Conservation (phyloP, 1,139 yeast species). For the Geotrichum reessii region DNA sequence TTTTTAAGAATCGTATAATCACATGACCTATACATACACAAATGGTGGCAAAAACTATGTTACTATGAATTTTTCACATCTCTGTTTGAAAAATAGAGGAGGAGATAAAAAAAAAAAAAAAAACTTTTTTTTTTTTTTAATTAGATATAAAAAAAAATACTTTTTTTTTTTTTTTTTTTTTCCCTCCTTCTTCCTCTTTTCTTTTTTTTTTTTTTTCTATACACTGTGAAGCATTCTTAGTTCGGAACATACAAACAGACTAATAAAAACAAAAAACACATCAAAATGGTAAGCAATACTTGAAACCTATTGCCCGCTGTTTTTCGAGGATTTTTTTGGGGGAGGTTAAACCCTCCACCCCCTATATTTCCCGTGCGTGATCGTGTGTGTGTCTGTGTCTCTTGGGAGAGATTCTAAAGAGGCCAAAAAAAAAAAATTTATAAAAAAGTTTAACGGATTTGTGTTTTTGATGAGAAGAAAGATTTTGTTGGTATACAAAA, state of each 20-base stretch:
- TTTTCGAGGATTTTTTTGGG: slow-evolving; percentile 12
- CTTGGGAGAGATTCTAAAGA: slow-evolving; percentile 3
- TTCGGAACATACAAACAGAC: slow-evolving; percentile 11
- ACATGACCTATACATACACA: background rate
- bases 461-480: background rate
- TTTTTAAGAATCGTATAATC: background rate
- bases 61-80: background rate
- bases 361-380: slow-evolving; percentile 16
- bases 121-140: background rate
- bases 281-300: slow-evolving; percentile 17
- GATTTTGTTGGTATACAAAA: background rate
- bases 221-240: slow-evolving; percentile 5
- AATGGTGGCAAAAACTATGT: background rate
- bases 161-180: background rate
- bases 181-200: background rate
- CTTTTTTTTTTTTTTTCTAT: background rate
- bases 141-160: too few species aligned
- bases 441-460: too few species aligned
- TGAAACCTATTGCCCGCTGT: slow-evolving; percentile 10
- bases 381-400: slow-evolving; percentile 17
- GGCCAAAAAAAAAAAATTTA: background rate
- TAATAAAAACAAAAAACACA: slow-evolving; percentile 17
- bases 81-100: too few species aligned
- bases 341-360: too few species aligned
- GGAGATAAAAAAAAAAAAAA: background rate